Base-by-base conservation (phyloP, 1,284 basidiomycete species). In the Apiotrichum porosum region DNA sequence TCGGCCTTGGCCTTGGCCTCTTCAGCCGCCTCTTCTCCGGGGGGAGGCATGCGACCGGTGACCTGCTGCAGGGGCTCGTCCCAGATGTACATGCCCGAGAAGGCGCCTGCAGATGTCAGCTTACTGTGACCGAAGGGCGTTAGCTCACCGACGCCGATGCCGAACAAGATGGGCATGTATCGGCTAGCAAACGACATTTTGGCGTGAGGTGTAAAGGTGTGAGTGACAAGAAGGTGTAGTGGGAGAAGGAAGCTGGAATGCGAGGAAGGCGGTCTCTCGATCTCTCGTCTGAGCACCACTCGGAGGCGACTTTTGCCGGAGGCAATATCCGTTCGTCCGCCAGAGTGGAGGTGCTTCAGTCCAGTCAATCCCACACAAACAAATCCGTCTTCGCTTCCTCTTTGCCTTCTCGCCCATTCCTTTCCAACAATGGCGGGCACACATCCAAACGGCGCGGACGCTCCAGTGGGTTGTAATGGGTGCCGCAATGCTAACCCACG, bases 401-500 rank as follows among this genome's bases (percentile, higher is more conserved):
- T 28, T 17, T 35, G 30, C 22, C 32, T 6, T 14, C 22, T 21
- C 9, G 31, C 15, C 13, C 23, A n/a, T 30, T 12, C 17, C 18
- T 28, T 28, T 14, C 14, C 30, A 31, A n/a, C n/a, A n/a, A n/a
- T n/a, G n/a, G n/a, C n/a, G n/a, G n/a, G n/a, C n/a, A n/a, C n/a
- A n/a, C n/a, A n/a, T n/a, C n/a, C n/a, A n/a, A n/a, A n/a, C n/a
- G n/a, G n/a, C n/a, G n/a, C n/a, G n/a, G n/a, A n/a, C n/a, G n/a
- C n/a, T n/a, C n/a, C n/a, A n/a, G n/a, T n/a, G n/a, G n/a, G n/a
- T n/a, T n/a, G n/a, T n/a, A n/a, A n/a, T n/a, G n/a, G n/a, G n/a
- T n/a, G n/a, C n/a, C n/a, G n/a, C n/a, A n/a, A n/a, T n/a, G n/a
- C 52, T 51, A 22, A 52, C 37, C 10, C 60, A 88, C 3, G 9